Evolutionary conservation across 2,329 filamentous ascomycete species (phyloP).

Genomic region (Parastagonospora nodorum): DNA sequence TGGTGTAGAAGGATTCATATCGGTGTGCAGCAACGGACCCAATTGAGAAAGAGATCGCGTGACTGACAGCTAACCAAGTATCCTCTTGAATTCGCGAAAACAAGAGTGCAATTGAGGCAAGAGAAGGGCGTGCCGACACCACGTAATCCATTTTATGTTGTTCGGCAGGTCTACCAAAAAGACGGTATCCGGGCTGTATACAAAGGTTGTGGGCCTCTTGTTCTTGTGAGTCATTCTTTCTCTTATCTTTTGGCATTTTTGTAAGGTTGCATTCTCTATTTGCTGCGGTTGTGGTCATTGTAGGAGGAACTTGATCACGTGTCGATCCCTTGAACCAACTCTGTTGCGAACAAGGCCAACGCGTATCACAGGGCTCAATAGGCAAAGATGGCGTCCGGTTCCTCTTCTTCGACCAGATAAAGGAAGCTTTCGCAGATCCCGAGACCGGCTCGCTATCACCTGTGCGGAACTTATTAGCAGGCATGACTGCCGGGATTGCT

Average conservation of each 20-base stretch:
- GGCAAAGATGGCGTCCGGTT: constrained; percentile 71
- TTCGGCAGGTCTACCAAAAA: constrained; percentile 58
- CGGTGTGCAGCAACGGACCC: constrained; percentile 23
- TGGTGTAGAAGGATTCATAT: constrained; percentile 46
- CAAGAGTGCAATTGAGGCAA: constrained; percentile 61
- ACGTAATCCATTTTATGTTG: constrained; percentile 63
- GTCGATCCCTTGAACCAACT: neutral
- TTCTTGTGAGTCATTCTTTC: constrained; percentile 47
- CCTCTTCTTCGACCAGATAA: constrained; percentile 69
- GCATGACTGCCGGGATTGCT: constrained; percentile 67
- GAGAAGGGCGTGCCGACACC: constrained; percentile 52
- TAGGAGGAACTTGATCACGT: neutral
- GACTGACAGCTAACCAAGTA: constrained; percentile 47
- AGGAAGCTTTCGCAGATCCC: constrained; percentile 60
- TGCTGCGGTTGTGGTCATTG: neutral
- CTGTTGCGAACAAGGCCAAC: constrained; percentile 12
- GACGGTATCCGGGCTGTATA: constrained; percentile 66
- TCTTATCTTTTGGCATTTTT: neutral
- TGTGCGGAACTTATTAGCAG: constrained; percentile 63
- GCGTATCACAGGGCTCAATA: constrained; percentile 54
- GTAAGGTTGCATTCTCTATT: neutral
- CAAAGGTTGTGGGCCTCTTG: constrained; percentile 65
- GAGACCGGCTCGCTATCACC: constrained; percentile 63
- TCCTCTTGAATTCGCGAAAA: constrained; percentile 72
- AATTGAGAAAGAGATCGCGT: constrained; percentile 4